These are phyloP conservation scores for Parascedosporium putredinis DNA, from an alignment of 2,329 filamentous ascomycete genomes.

Conservation along the genomic window DNA sequence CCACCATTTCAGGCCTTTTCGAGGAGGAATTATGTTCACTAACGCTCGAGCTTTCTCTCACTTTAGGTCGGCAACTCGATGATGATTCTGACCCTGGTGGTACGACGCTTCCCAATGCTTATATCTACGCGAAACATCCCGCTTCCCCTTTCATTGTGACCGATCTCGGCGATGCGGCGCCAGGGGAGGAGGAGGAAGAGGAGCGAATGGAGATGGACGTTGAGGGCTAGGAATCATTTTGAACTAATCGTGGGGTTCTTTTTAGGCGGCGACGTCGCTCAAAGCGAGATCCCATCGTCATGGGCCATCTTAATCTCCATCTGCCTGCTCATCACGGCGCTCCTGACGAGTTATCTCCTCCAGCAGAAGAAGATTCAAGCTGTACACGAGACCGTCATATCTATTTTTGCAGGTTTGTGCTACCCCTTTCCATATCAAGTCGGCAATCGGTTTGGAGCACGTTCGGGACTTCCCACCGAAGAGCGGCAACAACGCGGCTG, in stretches of 20 bases:
- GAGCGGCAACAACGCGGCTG: too few species aligned
- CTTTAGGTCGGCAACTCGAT: constrained; percentile 11
- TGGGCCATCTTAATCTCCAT: constrained; percentile 98
- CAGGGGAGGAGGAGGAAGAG: too few species aligned
- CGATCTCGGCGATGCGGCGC: too few species aligned
- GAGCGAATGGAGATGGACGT: too few species aligned
- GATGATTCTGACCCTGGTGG: constrained; percentile 14
- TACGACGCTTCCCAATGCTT: constrained; percentile 7
- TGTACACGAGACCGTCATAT: constrained; percentile 94
- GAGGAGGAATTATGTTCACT: too few species aligned
- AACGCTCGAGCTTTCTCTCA: neutral
- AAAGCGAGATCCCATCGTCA: constrained; percentile 91
- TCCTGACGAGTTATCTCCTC: constrained; percentile 94
- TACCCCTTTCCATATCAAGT: too few species aligned
- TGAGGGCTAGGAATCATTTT: too few species aligned
- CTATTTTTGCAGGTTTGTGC: constrained; percentile 91
- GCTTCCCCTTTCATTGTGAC: too few species aligned
- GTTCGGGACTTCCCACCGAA: too few species aligned
- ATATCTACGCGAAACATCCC: neutral
- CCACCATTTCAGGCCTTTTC: too few species aligned
- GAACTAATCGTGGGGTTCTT: too few species aligned
- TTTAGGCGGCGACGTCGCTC: constrained; percentile 60
- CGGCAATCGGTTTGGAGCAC: too few species aligned
- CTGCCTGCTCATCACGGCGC: constrained; percentile 80
- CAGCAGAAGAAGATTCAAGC: constrained; percentile 96